Evolutionary conservation across 2,329 filamentous ascomycete genomes (phyloP).

Genomic region (Verticillium isaacii): DNA sequence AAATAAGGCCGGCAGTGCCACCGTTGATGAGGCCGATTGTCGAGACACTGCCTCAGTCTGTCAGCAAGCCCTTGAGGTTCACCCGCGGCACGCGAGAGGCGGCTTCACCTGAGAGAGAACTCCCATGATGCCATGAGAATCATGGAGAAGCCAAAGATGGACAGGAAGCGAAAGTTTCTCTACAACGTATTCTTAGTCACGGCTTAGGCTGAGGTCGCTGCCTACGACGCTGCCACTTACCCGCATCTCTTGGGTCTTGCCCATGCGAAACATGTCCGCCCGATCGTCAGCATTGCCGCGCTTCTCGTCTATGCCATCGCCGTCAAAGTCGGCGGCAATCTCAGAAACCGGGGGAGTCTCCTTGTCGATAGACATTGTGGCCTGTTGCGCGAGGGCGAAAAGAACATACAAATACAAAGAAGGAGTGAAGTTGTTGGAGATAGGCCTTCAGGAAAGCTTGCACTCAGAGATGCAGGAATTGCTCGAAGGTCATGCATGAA

Average conservation of each 20-base stretch:
- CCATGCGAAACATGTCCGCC: conserved; percentile 41
- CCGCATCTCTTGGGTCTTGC: conserved; percentile 43
- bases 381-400: background rate
- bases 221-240: conserved; percentile 11
- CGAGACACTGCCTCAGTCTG: conserved; percentile 5
- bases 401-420: background rate
- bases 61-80: background rate
- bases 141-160: conserved; percentile 42
- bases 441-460: background rate
- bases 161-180: conserved; percentile 39
- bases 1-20: conserved; percentile 40
- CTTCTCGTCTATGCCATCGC: conserved; percentile 18
- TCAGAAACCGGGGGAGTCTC: background rate
- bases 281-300: conserved; percentile 27
- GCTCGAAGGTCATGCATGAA: background rate
- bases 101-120: conserved; percentile 27
- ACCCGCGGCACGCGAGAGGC: background rate
- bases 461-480: background rate
- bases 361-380: background rate
- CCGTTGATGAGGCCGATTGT: conserved; percentile 29
- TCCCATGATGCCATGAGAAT: conserved; percentile 43
- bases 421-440: background rate
- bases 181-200: conserved; percentile 6
- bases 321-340: background rate
- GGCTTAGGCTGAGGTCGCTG: too few species aligned